phyloP scores from a whole-genome alignment of 73 alveolate species.

The Stentor roeselii region DNA sequence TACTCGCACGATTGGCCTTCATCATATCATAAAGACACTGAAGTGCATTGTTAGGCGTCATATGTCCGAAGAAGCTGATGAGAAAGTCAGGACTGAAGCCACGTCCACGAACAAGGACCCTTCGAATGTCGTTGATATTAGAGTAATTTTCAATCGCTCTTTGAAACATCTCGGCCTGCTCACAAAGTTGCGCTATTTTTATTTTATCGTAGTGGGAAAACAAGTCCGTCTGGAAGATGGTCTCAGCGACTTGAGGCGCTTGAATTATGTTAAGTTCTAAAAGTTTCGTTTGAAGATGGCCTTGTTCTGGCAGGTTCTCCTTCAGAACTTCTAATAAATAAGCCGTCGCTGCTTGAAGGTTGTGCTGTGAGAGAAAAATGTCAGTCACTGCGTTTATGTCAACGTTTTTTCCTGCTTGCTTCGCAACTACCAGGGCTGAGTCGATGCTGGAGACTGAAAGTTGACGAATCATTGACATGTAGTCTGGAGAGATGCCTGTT shows the following conservation, averaged over 20 bases:
- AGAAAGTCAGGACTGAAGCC: slow-evolving; percentile 87
- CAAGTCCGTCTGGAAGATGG: slow-evolving; percentile 84
- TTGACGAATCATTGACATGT: slow-evolving; percentile 63
- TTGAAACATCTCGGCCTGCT: slow-evolving; percentile 90
- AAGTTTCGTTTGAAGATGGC: slow-evolving; percentile 94
- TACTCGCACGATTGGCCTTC: slow-evolving; percentile 83
- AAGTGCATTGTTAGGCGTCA: slow-evolving; percentile 85
- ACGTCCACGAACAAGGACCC: slow-evolving; percentile 93
- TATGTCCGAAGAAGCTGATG: slow-evolving; percentile 79
- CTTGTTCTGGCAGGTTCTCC: slow-evolving; percentile 96
- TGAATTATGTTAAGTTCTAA: slow-evolving; percentile 87
- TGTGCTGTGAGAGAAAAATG: too few species aligned
- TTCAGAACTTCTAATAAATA: slow-evolving; percentile 91
- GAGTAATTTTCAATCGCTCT: slow-evolving; percentile 95
- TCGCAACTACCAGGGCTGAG: too few species aligned
- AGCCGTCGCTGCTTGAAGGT: slow-evolving; percentile 93
- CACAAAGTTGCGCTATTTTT: slow-evolving; percentile 94
- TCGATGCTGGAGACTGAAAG: too few species aligned
- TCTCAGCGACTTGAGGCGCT: slow-evolving; percentile 96
- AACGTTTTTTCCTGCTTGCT: too few species aligned
- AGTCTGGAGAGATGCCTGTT: slow-evolving; percentile 81
- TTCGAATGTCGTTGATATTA: slow-evolving; percentile 86
- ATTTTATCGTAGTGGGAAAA: slow-evolving; percentile 93
- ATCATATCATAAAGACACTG: slow-evolving; percentile 86
- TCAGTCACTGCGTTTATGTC: too few species aligned